phyloP scores from a whole-genome alignment of 1,139 yeast species.

The Protomyces lactucae-debilis region DNA sequence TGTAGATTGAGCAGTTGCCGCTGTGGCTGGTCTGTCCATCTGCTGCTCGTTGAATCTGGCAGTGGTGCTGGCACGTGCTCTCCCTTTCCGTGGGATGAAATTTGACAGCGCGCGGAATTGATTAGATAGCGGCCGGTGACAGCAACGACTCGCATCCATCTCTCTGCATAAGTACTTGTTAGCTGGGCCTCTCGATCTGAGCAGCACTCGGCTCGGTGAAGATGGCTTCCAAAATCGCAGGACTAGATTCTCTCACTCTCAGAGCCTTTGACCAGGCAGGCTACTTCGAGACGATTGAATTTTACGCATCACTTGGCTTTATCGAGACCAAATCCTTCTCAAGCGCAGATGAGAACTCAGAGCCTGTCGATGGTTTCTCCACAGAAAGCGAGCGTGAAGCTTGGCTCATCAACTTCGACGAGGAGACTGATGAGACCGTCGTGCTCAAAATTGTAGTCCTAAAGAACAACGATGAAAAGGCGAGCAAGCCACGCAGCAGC shows the following conservation, averaged over 20 bases:
- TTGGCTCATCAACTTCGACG: slow-evolving; percentile 53
- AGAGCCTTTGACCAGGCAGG: slow-evolving; percentile 50
- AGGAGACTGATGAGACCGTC: slow-evolving; percentile 39
- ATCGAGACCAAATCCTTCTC: slow-evolving; percentile 46
- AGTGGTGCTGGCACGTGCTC: no score
- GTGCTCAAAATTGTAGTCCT: slow-evolving; percentile 39
- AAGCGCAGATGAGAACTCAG: slow-evolving; percentile 35
- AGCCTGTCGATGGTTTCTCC: slow-evolving; percentile 33
- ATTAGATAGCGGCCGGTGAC: no score
- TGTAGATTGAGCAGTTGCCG: no score
- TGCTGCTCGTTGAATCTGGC: no score
- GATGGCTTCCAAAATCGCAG: slow-evolving; percentile 9
- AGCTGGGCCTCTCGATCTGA: no score
- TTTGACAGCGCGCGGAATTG: no score
- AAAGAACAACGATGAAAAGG: slow-evolving; percentile 38
- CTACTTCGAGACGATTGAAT: slow-evolving; percentile 48
- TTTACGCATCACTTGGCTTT: slow-evolving; percentile 59
- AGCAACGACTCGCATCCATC: no score
- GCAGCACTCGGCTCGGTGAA: no score
- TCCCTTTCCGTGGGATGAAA: no score
- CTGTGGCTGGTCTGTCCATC: no score
- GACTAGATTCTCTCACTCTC: slow-evolving; percentile 35
- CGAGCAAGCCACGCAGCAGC: slow-evolving; percentile 33
- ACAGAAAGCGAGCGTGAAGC: slow-evolving; percentile 42
- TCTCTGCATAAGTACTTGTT: no score